These are phyloP conservation scores for Paecilomyces niveus DNA, from an alignment of 2,329 filamentous ascomycete species.

Conservation along the genomic window DNA sequence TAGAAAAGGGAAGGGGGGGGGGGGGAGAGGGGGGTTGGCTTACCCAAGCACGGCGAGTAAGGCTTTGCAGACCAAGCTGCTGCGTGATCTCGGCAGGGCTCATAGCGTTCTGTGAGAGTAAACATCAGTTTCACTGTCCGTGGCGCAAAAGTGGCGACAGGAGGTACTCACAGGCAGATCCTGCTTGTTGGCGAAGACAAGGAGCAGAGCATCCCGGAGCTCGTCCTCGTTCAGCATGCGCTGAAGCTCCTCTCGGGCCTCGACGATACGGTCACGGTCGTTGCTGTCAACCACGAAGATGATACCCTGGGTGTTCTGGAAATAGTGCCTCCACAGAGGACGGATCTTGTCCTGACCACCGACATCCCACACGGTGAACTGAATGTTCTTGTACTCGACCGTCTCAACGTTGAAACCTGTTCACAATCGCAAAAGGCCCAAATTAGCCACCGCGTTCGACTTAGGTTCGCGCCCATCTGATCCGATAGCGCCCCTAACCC, in stretches of 20 bases:
- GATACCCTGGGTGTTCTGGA: slow-evolving; percentile 98
- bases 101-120: slow-evolving; percentile 77
- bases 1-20: too few species aligned
- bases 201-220: slow-evolving; percentile 90
- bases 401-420: slow-evolving; percentile 99
- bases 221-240: slow-evolving; percentile 99
- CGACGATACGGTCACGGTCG: slow-evolving; percentile 95
- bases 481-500: neutral
- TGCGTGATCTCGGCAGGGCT: slow-evolving; percentile 99
- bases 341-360: slow-evolving; percentile 99
- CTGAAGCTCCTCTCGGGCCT: slow-evolving; percentile 93
- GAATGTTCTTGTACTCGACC: slow-evolving; percentile 99
- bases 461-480: neutral
- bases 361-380: slow-evolving; percentile 99
- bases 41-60: slow-evolving; percentile 99
- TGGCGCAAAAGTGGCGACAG: slow-evolving; percentile 3
- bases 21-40: slow-evolving; percentile 32
- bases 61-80: slow-evolving; percentile 98
- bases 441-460: slow-evolving; percentile 4
- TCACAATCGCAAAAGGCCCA: slow-evolving; percentile 1
- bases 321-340: slow-evolving; percentile 99
- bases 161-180: slow-evolving; percentile 74
- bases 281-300: slow-evolving; percentile 99
- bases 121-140: slow-evolving; percentile 22
- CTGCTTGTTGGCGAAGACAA: slow-evolving; percentile 99